Conservation (phyloP, 2,329 filamentous ascomycete species). For the Aureobasidium melanogenum region DNA sequence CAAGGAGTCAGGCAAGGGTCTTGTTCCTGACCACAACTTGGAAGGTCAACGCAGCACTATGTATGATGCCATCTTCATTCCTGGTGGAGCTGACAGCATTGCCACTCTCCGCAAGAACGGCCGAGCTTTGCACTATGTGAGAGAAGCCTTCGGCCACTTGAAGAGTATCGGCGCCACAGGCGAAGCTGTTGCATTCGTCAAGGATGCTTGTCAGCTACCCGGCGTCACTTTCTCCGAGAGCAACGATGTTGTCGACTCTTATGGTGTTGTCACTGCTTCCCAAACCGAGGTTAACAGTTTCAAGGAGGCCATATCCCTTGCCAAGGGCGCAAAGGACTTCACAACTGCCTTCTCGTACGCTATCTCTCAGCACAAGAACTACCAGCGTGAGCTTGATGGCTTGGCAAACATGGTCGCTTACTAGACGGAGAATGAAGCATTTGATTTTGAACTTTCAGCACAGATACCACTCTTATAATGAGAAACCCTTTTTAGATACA, state of each 20-base stretch:
- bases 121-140: slow-evolving; percentile 65
- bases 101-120: slow-evolving; percentile 59
- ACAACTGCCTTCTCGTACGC: slow-evolving; percentile 60
- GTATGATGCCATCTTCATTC: slow-evolving; percentile 72
- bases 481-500: no score
- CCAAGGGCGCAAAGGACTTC: slow-evolving; percentile 60
- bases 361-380: slow-evolving; percentile 66
- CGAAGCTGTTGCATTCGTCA: slow-evolving; percentile 58
- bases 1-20: slow-evolving; percentile 42
- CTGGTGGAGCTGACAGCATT: slow-evolving; percentile 58
- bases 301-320: slow-evolving; percentile 53
- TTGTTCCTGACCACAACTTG: slow-evolving; percentile 67
- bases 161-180: slow-evolving; percentile 71
- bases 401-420: slow-evolving; percentile 60
- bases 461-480: not conserved
- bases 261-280: slow-evolving; percentile 65
- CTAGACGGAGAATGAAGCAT: slow-evolving; percentile 30
- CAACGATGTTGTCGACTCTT: slow-evolving; percentile 53
- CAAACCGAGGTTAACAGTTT: slow-evolving; percentile 47
- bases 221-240: slow-evolving; percentile 43
- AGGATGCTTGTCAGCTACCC: slow-evolving; percentile 36
- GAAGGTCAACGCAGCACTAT: slow-evolving; percentile 72
- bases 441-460: not conserved
- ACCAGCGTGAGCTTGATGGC: slow-evolving; percentile 63
- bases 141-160: slow-evolving; percentile 73